phyloP scores from a whole-genome alignment of 345 rosid species.

The Balakata baccata region DNA sequence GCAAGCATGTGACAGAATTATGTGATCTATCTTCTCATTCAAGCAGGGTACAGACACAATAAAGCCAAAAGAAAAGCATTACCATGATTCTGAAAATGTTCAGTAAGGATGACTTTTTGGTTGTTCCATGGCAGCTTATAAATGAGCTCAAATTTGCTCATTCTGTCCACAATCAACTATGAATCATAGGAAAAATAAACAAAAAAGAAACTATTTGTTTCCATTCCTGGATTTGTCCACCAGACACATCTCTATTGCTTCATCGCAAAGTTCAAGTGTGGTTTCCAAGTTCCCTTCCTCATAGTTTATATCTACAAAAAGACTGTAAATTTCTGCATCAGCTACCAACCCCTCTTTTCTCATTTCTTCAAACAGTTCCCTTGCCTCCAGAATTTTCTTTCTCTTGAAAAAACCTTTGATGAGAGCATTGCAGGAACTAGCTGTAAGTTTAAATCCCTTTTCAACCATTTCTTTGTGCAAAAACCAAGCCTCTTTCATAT shows the following conservation, averaged over 20 bases:
- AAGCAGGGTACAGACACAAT: neutral
- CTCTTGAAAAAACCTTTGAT: slow-evolving; percentile 71
- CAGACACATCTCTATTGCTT: slow-evolving; percentile 62
- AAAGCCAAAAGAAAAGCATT: neutral
- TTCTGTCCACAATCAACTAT: neutral
- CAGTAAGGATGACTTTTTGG: neutral
- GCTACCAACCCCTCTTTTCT: slow-evolving; percentile 56
- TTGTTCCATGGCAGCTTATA: neutral
- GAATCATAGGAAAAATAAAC: neutral
- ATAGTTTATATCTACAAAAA: slow-evolving; percentile 57
- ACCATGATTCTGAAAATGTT: slow-evolving; percentile 8
- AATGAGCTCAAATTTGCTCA: neutral
- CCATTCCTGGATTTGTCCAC: slow-evolving; percentile 33
- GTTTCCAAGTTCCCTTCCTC: slow-evolving; percentile 57
- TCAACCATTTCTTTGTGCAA: slow-evolving; percentile 58
- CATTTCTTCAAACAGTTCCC: slow-evolving; percentile 69
- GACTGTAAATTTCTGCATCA: slow-evolving; percentile 51
- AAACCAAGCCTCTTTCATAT: slow-evolving; percentile 97
- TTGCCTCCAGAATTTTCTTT: slow-evolving; percentile 69
- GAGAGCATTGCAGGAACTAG: slow-evolving; percentile 60
- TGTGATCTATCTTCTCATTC: neutral
- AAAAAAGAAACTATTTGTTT: slow-evolving; percentile 26
- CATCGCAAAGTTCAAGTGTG: slow-evolving; percentile 74
- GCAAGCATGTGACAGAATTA: neutral
- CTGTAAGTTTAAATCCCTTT: slow-evolving; percentile 54